These are phyloP conservation scores for Sequoiadendron giganteum DNA, from an alignment of 75 land plant genomes.

Conservation along the genomic window DNA sequence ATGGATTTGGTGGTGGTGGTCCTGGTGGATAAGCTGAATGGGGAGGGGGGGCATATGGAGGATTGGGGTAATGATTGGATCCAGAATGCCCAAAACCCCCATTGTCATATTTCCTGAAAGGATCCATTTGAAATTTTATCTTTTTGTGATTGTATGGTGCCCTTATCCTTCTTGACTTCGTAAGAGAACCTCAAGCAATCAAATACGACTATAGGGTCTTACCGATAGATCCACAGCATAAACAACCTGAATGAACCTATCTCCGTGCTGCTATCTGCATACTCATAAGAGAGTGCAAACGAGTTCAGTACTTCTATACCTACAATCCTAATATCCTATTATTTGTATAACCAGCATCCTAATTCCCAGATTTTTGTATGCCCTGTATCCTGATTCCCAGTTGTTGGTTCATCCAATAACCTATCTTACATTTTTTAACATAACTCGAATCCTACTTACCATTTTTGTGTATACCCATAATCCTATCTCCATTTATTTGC, in stretches of 20 bases:
- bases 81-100: not conserved
- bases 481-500: not conserved
- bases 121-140: not conserved
- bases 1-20: constrained; percentile 4
- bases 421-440: not conserved
- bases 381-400: not conserved
- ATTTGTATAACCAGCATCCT: not conserved
- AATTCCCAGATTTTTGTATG: not conserved
- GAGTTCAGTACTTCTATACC: not conserved
- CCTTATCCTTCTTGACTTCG: not conserved
- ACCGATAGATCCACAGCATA: not conserved
- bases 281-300: not conserved
- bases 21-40: constrained; percentile 1
- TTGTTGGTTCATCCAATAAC: not conserved
- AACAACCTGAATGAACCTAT: not conserved
- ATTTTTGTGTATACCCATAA: not conserved
- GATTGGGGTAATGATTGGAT: constrained; percentile 7
- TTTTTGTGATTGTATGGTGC: not conserved
- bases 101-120: not conserved
- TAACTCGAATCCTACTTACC: not conserved
- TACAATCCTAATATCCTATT: not conserved
- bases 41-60: not conserved
- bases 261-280: not conserved
- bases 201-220: not conserved
- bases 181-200: not conserved